Evolutionary conservation across 768 basidiomycete species (phyloP), one percentile per base, ranked within the genome.

Genomic region (Lactarius trivialis): DNA sequence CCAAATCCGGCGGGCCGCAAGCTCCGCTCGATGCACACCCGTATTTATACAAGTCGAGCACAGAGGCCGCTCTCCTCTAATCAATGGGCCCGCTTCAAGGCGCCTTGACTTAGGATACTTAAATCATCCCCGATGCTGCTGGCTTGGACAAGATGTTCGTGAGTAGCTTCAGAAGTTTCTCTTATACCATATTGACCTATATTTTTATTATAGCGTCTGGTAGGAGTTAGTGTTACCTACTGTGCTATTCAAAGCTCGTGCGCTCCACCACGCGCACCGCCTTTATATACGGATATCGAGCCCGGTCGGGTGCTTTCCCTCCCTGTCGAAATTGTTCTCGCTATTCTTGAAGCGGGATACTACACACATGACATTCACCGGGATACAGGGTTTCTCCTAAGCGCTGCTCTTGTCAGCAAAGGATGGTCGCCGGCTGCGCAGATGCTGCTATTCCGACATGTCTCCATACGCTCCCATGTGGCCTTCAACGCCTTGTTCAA

Each of bases 351-450:
- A 71, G 72, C 78, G 15, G 81, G 81, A 4, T 80, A 76, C 58
- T 73, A 76, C 45, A 72, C 77, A 54, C 73, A 76, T 36, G 70
- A 74, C 30, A 64, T 72, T 33, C 70, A 73, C 11, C 9, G n/a
- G 12, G 68, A 73, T 4, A 74, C 80, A 66, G 70, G 72, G 43
- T 66, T 71, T 14, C 75, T 87, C 21, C 76, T 89, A 53, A 72
- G 70, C 55, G 71, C 78, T 52, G 75, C 86, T 3, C 79, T 89
- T 53, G 85, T 90, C 26, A 88, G 81, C 78, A 79, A 75, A 70
- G 76, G 80, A 28, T 90, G 89, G 88, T 82, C 85, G 1, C 67
- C 73, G n/a, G 75, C 79, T 32, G 79, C 85, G 0, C 88, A 91
- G 72, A 82, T 79, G 60, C 78, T 87, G 19, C 76, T 89, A 52